Percentiles rank a stretch among this genome's conserved stretches.
phyloP scores from a whole-genome alignment of 495 filamentous ascomycete genomes.

The Acidiella bohemica region DNA sequence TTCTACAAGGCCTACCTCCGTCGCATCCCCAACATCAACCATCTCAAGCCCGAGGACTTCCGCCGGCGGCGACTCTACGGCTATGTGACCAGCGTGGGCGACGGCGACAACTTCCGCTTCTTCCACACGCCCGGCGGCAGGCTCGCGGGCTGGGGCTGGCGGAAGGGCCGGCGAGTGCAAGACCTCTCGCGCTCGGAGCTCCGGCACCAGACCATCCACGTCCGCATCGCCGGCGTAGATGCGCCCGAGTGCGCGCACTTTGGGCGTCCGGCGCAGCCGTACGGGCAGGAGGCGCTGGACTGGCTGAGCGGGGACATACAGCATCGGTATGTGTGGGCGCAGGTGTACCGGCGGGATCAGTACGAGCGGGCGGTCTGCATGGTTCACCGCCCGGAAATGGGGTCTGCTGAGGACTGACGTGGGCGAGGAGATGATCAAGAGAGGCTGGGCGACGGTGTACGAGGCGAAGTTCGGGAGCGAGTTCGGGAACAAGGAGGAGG shows the following conservation, averaged over 20 bases:
- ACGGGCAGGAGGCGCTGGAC: slow-evolving; percentile 58
- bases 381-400: slow-evolving; percentile 39
- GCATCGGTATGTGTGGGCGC: slow-evolving; percentile 59
- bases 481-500: slow-evolving; percentile 55
- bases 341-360: slow-evolving; percentile 72
- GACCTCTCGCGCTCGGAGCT: slow-evolving; percentile 6
- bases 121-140: slow-evolving; percentile 89
- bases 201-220: slow-evolving; percentile 45
- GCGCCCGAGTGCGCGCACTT: slow-evolving; percentile 90
- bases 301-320: slow-evolving; percentile 67
- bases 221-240: slow-evolving; percentile 83
- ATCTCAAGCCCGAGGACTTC: slow-evolving; percentile 57
- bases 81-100: slow-evolving; percentile 81
- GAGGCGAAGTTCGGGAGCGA: slow-evolving; percentile 80
- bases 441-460: slow-evolving; percentile 76
- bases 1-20: slow-evolving; percentile 65
- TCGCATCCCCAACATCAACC: slow-evolving; percentile 58
- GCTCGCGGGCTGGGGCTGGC: slow-evolving; percentile 80
- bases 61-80: slow-evolving; percentile 65
- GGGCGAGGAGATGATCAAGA: slow-evolving; percentile 73
- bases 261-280: slow-evolving; percentile 74
- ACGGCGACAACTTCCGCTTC: slow-evolving; percentile 86
- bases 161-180: slow-evolving; percentile 57
- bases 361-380: slow-evolving; percentile 83
- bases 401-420: slow-evolving; percentile 56